Evolutionary conservation across 305 asterid species (phyloP), one percentile per base, ranked within the genome.

Genomic region (Plantago lanceolata): DNA sequence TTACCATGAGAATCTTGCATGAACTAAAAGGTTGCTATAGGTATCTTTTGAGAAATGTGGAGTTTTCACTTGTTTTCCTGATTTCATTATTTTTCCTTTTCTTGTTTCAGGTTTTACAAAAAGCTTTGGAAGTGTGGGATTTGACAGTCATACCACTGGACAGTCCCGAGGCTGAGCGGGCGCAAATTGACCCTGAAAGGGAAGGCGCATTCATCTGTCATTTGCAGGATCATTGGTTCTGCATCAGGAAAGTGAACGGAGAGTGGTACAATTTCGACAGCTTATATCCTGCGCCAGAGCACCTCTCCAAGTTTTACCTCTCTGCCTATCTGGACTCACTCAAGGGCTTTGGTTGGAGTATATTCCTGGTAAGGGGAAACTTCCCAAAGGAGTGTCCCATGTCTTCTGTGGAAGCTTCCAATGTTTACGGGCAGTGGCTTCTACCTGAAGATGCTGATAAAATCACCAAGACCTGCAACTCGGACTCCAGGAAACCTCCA

Each of bases 231-330:
- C 99, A 93, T 58, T 93, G 99, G 97, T 93, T 88, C 71, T 90
- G 97, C 61, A 84, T 90, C 59, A 75, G 97, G 73, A 90, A 85
- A 81, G 97, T 88, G 44, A 88, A 83, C 47, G 95, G 94, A 51
- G 97, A 90, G 75, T 90, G 97, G 97, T 88, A 85, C 81, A 93
- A 93, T 72, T 93, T 93, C 20, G 89, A 93, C 78, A 93, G 99
- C 79, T 92, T 93, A 44, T 89, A 87, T 45, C 84, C 95, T 9
- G 99, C 95, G 8, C 99, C 99, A 0, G 89, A 93, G 81, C 97
- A 93, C 86, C 92, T 93, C 62, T 93, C 99, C 18, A 89, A 82
- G 78, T 89, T 93, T 61, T 93, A 93, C 85, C 96, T 93, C 62
- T 93, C 99, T 24, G 99, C 96, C 62, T 87, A 87, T 75, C 86